These are phyloP conservation scores for Agapanthus africanus DNA, from an alignment of 106 monocot species.

Conservation along the genomic window DNA sequence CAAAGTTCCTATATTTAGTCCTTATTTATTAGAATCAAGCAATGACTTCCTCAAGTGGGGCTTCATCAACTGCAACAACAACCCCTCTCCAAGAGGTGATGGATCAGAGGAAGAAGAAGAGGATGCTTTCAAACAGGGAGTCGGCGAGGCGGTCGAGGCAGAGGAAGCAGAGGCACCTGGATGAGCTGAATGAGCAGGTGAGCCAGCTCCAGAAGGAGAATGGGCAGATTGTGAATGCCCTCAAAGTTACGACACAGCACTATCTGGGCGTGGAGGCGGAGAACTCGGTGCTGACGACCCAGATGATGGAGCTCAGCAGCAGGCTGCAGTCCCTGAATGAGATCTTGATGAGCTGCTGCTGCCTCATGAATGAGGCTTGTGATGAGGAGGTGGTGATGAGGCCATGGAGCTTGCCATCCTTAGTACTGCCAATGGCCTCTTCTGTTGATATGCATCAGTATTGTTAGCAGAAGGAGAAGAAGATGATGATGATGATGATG, in stretches of 20 bases:
- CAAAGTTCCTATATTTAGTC: no score
- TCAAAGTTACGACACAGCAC: conserved; percentile 17
- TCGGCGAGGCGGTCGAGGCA: conserved; percentile 50
- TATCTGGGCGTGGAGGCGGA: conserved; percentile 33
- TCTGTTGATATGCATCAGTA: neutral
- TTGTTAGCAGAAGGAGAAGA: no score
- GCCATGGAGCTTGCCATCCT: neutral
- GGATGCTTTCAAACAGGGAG: conserved; percentile 29
- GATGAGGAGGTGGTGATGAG: conserved; percentile 1
- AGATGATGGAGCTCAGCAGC: conserved; percentile 40
- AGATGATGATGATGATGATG: no score
- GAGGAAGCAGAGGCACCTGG: conserved; percentile 51
- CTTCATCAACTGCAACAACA: no score
- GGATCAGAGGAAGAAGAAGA: conserved; percentile 40
- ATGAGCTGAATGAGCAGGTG: conserved; percentile 36
- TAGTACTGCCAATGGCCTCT: neutral
- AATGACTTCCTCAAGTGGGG: no score
- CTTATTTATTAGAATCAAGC: no score
- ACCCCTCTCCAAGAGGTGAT: conserved; percentile 15
- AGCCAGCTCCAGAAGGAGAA: conserved; percentile 32
- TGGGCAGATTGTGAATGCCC: conserved; percentile 14
- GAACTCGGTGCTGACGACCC: conserved; percentile 56
- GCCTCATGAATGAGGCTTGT: conserved; percentile 12
- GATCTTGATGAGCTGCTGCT: conserved; percentile 25
- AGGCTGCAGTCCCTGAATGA: conserved; percentile 49